Percentiles rank a stretch among this genome's conserved stretches.
These are phyloP conservation scores for Bocquillonia castaneifolia DNA, from an alignment of 441 rosid species.

Conservation along the genomic window DNA sequence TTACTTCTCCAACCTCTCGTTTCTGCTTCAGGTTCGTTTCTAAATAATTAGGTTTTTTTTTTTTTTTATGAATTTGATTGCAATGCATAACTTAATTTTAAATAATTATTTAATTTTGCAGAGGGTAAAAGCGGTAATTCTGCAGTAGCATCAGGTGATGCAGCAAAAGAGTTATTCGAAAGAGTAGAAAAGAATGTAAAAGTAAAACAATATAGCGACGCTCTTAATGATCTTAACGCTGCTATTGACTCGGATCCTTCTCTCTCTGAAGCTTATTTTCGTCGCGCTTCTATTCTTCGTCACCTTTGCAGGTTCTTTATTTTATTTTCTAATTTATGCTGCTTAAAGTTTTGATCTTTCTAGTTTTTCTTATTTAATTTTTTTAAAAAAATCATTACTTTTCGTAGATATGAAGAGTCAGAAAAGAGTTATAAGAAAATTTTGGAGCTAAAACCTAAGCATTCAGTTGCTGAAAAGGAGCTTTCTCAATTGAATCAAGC, in stretches of 20 bases:
- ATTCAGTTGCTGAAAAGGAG: constrained; percentile 73
- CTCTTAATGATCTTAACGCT: constrained; percentile 80
- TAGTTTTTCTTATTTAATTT: no score
- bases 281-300: constrained; percentile 70
- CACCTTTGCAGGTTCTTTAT: constrained; percentile 78
- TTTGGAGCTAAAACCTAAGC: constrained; percentile 65
- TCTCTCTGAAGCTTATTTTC: constrained; percentile 76
- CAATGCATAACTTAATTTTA: neutral
- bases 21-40: constrained; percentile 55
- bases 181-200: constrained; percentile 74
- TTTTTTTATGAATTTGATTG: neutral
- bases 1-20: constrained; percentile 91
- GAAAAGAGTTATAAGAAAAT: constrained; percentile 62
- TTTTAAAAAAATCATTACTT: no score
- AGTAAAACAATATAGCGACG: constrained; percentile 72
- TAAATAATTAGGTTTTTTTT: neutral
- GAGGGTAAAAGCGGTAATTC: constrained; percentile 57
- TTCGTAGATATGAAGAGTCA: constrained; percentile 76
- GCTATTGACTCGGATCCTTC: constrained; percentile 89
- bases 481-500: constrained; percentile 90
- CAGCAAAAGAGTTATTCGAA: constrained; percentile 70
- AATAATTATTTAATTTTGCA: constrained; percentile 17
- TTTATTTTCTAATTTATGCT: neutral
- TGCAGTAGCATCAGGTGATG: no score
- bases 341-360: neutral